Evolutionary conservation across 140 eudicot species (phyloP), one percentile per base, ranked within the genome.

Genomic region (Bidens hawaiensis): DNA sequence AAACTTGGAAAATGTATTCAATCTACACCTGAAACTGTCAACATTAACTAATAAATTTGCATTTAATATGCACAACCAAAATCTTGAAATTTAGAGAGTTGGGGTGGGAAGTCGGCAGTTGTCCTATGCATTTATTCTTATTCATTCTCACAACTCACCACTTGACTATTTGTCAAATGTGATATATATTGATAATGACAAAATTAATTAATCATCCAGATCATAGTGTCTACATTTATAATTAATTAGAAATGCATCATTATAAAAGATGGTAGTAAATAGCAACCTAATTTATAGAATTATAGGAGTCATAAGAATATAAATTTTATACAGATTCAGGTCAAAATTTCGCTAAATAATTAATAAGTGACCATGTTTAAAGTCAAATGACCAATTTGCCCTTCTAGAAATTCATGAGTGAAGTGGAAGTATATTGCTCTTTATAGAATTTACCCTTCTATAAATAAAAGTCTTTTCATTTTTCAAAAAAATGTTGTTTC

Each of bases 211-310:
- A 25, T 5, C 9, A 25, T 26, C 60, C 36, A 53, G 19, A 26
- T 38, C 25, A 53, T 19, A 25, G 14, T 53, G 60, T 38, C 45
- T 38, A 66, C 69, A 11, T 60, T n/a, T 42, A 66, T 30, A 45
- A 42, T n/a, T 3, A 49, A 30, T 30, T 30, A 6, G 4, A 21
- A n/a, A n/a, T n/a, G n/a, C n/a, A n/a, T n/a, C n/a, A n/a, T n/a
- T n/a, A n/a, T n/a, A n/a, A n/a, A n/a, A n/a, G n/a, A n/a, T n/a
- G n/a, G n/a, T n/a, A n/a, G n/a, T n/a, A n/a, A n/a, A n/a, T n/a
- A n/a, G n/a, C n/a, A n/a, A n/a, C n/a, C n/a, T n/a, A n/a, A n/a
- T n/a, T n/a, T n/a, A n/a, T n/a, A n/a, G n/a, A n/a, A n/a, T n/a
- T n/a, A n/a, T n/a, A n/a, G n/a, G n/a, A n/a, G n/a, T n/a, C n/a